Percentiles rank a stretch among this genome's conserved stretches.
Evolutionary conservation across 441 rosid species (phyloP).

Genomic region (Adansonia grandidieri): DNA sequence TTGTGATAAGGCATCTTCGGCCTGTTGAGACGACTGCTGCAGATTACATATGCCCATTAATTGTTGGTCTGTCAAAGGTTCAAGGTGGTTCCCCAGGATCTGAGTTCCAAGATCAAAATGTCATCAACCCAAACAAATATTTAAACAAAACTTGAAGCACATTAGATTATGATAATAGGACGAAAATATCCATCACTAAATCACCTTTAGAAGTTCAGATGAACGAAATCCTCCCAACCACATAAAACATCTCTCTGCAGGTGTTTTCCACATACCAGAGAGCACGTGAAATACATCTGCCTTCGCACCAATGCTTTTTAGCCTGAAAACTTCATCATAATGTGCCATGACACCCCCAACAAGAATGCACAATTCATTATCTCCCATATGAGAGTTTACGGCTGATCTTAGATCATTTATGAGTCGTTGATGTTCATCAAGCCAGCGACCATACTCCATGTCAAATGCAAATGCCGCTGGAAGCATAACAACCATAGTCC

Average conservation of each 20-base stretch:
- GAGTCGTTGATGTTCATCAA: slow-evolving; percentile 77
- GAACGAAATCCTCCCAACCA: slow-evolving; percentile 97
- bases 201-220: slow-evolving; percentile 88
- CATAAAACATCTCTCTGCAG: slow-evolving; percentile 92
- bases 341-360: slow-evolving; percentile 87
- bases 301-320: slow-evolving; percentile 75
- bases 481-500: slow-evolving; percentile 24
- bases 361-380: slow-evolving; percentile 63
- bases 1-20: slow-evolving; percentile 94
- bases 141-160: neutral
- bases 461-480: slow-evolving; percentile 77
- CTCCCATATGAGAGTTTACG: slow-evolving; percentile 61
- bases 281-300: slow-evolving; percentile 93
- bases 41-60: slow-evolving; percentile 89
- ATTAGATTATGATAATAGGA: neutral
- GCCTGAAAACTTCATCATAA: slow-evolving; percentile 68
- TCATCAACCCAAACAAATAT: slow-evolving; percentile 7
- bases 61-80: slow-evolving; percentile 88
- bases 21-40: slow-evolving; percentile 95
- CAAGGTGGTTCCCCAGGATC: slow-evolving; percentile 86
- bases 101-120: slow-evolving; percentile 30
- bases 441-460: slow-evolving; percentile 80
- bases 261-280: slow-evolving; percentile 96
- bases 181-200: neutral
- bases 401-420: slow-evolving; percentile 75